Base-by-base conservation (phyloP, 2,329 filamentous ascomycete genomes). In the Blastomyces gilchristii region DNA sequence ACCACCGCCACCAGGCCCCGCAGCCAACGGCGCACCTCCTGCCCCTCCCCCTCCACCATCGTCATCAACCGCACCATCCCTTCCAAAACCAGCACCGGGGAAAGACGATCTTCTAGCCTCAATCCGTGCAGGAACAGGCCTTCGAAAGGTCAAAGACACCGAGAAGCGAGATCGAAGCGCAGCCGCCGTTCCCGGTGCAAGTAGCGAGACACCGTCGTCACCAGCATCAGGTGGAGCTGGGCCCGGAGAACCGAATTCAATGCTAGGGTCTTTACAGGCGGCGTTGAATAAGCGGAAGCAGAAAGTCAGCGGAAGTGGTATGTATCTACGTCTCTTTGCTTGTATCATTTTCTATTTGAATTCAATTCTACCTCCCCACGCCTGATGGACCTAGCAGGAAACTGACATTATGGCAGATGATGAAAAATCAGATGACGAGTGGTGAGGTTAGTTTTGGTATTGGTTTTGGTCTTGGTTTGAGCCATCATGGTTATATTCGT, bases 231-330 rank as follows among this genome's bases (percentile, higher is more conserved):
- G 80, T 11, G 9, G 45, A 49, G 14, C 84, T 12, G 84, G 77
- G 45, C 74, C 71, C 54, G 75, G 75, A 63, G 78, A 76, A 54
- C 78, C 70, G 43, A 78, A 86, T 63, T 87, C 85, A 45, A 85
- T 97, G 82, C 90, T 91, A 28, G 90, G 88, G 78, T 92, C 91
- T 58, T 78, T 96, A 69, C 90, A 90, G 64, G 87, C 85, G 65
- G 89, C 88, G 63, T 76, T 92, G 69, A 85, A 87, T 72, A 89
- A 90, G 78, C 83, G 93, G 75, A 97, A 97, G 81, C 86, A 91
- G 76, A 96, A 96, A 81, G 93, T 97, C 74, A 90, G 90, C 78
- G 88, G 90, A 74, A 96, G 90, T 81, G 93, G 93, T 97, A 85
- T 85, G 90, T 87, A 62, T 63, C 37, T 47, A 14, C 59, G 63